Base-by-base conservation (phyloP, 345 rosid species). In the Raphanus sativus region DNA sequence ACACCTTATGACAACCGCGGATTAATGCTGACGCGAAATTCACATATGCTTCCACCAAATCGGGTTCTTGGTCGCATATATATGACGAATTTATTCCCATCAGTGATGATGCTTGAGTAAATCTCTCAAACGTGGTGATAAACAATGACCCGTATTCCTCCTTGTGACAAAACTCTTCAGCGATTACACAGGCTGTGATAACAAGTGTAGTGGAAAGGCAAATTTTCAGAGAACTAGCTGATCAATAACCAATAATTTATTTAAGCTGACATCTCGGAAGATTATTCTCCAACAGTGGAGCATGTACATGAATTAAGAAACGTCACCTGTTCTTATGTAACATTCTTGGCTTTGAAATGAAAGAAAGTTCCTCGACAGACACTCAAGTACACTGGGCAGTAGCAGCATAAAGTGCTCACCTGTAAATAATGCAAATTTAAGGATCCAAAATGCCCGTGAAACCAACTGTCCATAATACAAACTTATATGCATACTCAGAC, bases 61-160 rank as follows among this genome's bases (percentile, higher is more conserved):
- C 98, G 34, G 98, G 98, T 80, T 94, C 98, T 89, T 91, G 98
- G 82, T 94, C 98, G 71, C 98, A 94, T 82, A 94, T 82, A 60
- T 94, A 94, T 34, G 97, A 91, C 45, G 95, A 94, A 83, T 86
- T 92, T 64, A 94, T 90, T 45, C 91, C 91, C 90, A 88, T 84
- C 34, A 94, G 84, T 26, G 97, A 92, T 69, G 94, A 77, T 76
- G 95, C 91, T 82, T 84, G 89, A 4, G 95, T 87, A 83, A 94
- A 89, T 76, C 93, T 85, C 83, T 92, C 97, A 78, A 94, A 91
- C 5, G 93, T 88, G 77, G 85, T 85, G 77, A 90, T 81, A 79
- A 89, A 89, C 84, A 94, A 69, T 75, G 87, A 83, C 65, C 94
- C 92, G 26, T 89, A 92, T 79, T 87, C 98, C 80, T 91, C 97